Base-by-base conservation (phyloP, 2,329 filamentous ascomycete species). In the Beauveria scarabaeidicola region DNA sequence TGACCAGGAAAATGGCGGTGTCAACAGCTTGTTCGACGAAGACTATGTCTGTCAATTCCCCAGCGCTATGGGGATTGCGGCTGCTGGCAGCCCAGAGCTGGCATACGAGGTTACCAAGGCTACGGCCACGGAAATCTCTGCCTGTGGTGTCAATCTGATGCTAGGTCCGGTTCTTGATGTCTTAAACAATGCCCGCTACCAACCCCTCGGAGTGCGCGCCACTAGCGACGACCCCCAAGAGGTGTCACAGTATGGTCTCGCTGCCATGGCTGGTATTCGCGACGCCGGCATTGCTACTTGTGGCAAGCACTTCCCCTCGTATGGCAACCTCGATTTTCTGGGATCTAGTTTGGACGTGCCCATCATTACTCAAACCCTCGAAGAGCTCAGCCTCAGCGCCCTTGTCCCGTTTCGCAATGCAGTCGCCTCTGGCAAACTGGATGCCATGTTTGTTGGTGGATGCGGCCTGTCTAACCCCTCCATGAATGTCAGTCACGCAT, bases 1-100 rank as follows among this genome's bases (percentile, higher is more conserved):
- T 41, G 94, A 97, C 70, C 94, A 99, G 71, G 94, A 99, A 73
- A 97, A 99, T 84, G 94, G 94, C 64, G 92, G 93, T 3, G 93
- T 97, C 72, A 97, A 97, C 76, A 96, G 91, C 74, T 81, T 97
- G 2, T 97, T 95, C 69, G 93, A 97, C 71, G 91, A 96, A 66
- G 90, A 94, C 68, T 94, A 92, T 70, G 93, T 97, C 66, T 91
- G 91, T 65, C 94, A 97, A 71, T 99, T 96, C 66, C 94, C 94
- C 9, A 96, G 92, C 69, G 90, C 93, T 63, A 97, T 99, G 93
- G 93, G 92, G 13, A 82, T 97, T 62, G 91, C 93, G n/a, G 94
- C 94, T 23, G 91, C 92, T 5, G 91, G 92, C 25, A 92, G 88
- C 11, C 87, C 86, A 40, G 85, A 94, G 11, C 78, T 97, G 58